Evolutionary conservation across 371 early-diverging fungal species (phyloP).

Genomic region (Mortierella sp.): DNA sequence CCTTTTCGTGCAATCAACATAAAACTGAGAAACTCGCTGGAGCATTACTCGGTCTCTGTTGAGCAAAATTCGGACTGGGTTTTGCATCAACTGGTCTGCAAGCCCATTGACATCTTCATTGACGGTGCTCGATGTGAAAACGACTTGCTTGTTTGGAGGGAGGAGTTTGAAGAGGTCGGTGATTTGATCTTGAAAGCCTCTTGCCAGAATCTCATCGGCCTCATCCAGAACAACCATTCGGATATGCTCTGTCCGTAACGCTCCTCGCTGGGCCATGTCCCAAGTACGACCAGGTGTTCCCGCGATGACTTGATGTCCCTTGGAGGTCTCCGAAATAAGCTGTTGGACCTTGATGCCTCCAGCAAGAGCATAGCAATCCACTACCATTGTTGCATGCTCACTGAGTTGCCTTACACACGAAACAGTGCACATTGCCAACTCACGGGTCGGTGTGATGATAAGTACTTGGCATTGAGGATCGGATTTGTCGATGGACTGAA

Average conservation of each 20-base stretch:
- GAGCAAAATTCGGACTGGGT: conserved; percentile 90
- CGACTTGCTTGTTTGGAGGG: conserved; percentile 82
- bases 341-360: conserved; percentile 88
- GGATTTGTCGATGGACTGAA: conserved; percentile 83
- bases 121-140: conserved; percentile 90
- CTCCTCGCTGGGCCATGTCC: conserved; percentile 87
- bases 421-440: conserved; percentile 86
- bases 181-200: conserved; percentile 92
- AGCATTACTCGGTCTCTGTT: conserved; percentile 95
- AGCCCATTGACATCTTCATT: conserved; percentile 87
- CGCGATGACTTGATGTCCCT: conserved; percentile 24
- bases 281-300: conserved; percentile 77
- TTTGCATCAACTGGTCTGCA: conserved; percentile 86
- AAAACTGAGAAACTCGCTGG: conserved; percentile 45
- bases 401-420: conserved; percentile 80
- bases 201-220: conserved; percentile 93
- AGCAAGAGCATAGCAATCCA: conserved; percentile 81
- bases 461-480: conserved; percentile 83
- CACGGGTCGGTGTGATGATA: conserved; percentile 88
- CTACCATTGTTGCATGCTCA: conserved; percentile 70
- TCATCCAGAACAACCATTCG: conserved; percentile 94
- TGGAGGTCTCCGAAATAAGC: conserved; percentile 69
- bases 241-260: conserved; percentile 75
- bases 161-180: conserved; percentile 86
- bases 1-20: conserved; percentile 91